Evolutionary conservation across 345 rosid genomes (phyloP), one percentile per base, ranked within the genome.

Genomic region (Brassica juncea): DNA sequence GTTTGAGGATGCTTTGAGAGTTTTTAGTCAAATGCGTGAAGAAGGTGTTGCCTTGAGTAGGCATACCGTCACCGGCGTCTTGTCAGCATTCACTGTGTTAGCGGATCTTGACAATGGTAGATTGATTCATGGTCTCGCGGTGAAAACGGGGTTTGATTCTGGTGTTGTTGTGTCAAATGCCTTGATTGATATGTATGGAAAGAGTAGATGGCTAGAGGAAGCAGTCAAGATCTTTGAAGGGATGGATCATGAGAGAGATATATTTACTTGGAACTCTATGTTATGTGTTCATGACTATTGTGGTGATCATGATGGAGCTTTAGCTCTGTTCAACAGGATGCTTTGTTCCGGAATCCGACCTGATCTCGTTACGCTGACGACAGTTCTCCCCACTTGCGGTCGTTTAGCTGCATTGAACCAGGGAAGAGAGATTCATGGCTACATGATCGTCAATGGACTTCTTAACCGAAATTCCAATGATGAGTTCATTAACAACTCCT

Each of bases 121-220:
- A 75, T 76, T 66, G 27, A 34, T 87, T 74, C 96, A 91, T 76
- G 85, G 86, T 3, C 66, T 82, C 31, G 86, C 84, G 30, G 55
- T 85, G 67, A 88, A 89, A 72, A 55, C 74, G 58, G 89, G 90
- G 8, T 82, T 73, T 37, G 81, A 66, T 44, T 81, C 81, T 3
- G 74, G 77, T 61, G 59, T 73, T 42, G 79, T 65, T 4, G 90
- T 91, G 67, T 82, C 80, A n/a, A 87, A 84, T 78, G 87, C 92
- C 0, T 77, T 90, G 84, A 85, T 91, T 81, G 90, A 91, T 84
- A 82, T 89, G 92, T 89, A 91, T 77, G 90, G 92, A 8, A 91
- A 91, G 84, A 82, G 90, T 74, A 84, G 84, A 27, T 67, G 79
- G 76, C 21, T 85, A n/a, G 73, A 57, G 55, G 88, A 82, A 30